A percentile compares a stretch with the other conserved stretches of the same genome.
phyloP scores from a whole-genome alignment of 768 basidiomycete species.

The Macrolepiota dolichaula region DNA sequence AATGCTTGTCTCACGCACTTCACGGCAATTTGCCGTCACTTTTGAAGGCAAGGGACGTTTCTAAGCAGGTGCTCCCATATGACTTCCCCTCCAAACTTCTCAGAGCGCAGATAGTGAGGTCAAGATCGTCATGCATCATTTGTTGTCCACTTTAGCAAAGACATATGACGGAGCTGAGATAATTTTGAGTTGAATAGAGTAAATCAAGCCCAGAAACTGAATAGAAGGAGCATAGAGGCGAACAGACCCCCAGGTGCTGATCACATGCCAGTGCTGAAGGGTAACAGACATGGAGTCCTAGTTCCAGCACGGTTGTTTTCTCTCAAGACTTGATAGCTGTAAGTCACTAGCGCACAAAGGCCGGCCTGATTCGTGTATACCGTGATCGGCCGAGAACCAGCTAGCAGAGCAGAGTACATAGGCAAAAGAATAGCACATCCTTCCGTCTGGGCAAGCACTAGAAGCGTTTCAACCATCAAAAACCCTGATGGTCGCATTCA shows the following conservation, averaged over 20 bases:
- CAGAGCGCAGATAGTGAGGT: constrained; percentile 7
- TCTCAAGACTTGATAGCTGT: neutral
- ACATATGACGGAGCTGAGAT: neutral
- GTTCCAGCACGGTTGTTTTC: neutral
- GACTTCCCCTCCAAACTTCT: neutral
- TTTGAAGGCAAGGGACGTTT: neutral
- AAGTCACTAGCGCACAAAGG: neutral
- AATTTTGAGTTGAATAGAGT: neutral
- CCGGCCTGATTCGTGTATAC: neutral
- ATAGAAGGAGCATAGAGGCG: neutral
- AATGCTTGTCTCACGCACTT: neutral
- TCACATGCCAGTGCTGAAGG: neutral
- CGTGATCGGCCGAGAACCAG: neutral
- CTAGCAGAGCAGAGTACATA: neutral
- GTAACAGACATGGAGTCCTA: neutral
- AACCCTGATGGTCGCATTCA: neutral
- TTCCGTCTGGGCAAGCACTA: neutral
- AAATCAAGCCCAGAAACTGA: neutral
- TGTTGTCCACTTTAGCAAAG: constrained; percentile 1
- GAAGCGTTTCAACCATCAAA: neutral
- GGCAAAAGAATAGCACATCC: neutral
- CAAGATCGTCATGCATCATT: constrained; percentile 6
- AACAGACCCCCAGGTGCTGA: neutral
- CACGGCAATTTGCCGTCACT: constrained; percentile 6
- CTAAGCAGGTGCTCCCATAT: constrained; percentile 4